Evolutionary conservation across 1,139 yeast genomes (phyloP).

Genomic region (Magnusiomyces sp.): DNA sequence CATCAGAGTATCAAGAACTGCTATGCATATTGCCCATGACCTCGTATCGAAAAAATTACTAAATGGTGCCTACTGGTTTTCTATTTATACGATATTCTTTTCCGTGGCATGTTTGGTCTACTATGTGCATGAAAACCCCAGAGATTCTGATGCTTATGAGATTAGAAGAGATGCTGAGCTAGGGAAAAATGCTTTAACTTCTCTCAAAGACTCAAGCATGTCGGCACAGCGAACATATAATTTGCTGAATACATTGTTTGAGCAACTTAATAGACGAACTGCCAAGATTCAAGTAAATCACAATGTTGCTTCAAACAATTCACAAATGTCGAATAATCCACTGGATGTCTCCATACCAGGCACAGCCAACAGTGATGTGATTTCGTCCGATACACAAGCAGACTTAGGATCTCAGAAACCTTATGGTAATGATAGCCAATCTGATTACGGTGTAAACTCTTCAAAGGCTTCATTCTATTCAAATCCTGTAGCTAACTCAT

Average conservation of each 20-base stretch:
- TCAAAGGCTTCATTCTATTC: background rate
- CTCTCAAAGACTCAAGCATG: slow-evolving; percentile 62
- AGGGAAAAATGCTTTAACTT: slow-evolving; percentile 67
- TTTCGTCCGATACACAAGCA: no score
- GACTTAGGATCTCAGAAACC: no score
- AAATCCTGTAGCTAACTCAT: background rate
- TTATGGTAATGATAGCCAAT: no score
- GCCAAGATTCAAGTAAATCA: slow-evolving; percentile 11
- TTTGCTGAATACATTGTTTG: slow-evolving; percentile 70
- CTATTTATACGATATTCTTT: slow-evolving; percentile 85
- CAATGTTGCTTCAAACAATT: background rate
- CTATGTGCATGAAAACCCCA: slow-evolving; percentile 68
- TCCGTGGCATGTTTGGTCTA: slow-evolving; percentile 82
- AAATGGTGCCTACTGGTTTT: slow-evolving; percentile 89
- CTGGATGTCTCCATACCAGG: no score
- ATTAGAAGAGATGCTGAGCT: slow-evolving; percentile 70
- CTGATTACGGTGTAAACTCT: no score
- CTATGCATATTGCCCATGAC: slow-evolving; percentile 74
- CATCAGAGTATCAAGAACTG: slow-evolving; percentile 76
- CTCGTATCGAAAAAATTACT: slow-evolving; percentile 67
- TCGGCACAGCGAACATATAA: slow-evolving; percentile 77
- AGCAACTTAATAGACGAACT: slow-evolving; percentile 41
- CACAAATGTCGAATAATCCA: no score
- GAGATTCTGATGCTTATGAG: slow-evolving; percentile 41
- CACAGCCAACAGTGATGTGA: no score